Percentiles rank a stretch among this genome's conserved stretches.
Evolutionary conservation across 2,329 filamentous ascomycete genomes (phyloP).

Genomic region (Leptographium radiaticola): DNA sequence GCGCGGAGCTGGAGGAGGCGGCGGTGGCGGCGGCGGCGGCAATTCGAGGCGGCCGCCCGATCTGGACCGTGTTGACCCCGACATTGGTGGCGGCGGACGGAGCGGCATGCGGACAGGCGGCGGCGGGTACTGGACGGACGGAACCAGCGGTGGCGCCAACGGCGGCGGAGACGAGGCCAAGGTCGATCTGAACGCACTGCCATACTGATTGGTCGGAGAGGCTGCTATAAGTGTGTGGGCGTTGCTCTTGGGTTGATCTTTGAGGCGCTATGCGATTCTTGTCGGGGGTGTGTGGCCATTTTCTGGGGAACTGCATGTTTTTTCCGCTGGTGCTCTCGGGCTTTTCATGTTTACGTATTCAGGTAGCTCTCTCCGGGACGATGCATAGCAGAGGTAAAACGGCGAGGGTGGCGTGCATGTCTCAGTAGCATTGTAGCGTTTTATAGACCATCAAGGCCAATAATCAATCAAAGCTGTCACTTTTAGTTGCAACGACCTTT

Average conservation of each 20-base stretch:
- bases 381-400: background rate
- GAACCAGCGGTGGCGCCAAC: background rate
- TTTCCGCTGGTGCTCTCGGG: background rate
- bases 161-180: constrained; percentile 7
- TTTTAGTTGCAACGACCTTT: background rate
- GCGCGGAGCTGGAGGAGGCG: constrained; percentile 7
- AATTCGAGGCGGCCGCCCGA: constrained; percentile 8
- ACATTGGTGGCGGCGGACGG: constrained; percentile 10
- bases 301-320: background rate
- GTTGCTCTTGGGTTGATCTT: background rate
- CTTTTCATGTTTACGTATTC: background rate
- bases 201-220: constrained; percentile 3
- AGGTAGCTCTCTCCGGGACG: background rate
- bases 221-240: background rate
- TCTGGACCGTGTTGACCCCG: constrained; percentile 12
- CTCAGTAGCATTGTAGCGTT: background rate
- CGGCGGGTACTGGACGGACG: constrained; percentile 1
- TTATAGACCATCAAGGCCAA: background rate
- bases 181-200: constrained; percentile 12
- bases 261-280: background rate
- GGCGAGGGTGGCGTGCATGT: background rate
- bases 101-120: constrained; percentile 5
- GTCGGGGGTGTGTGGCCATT: background rate
- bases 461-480: background rate
- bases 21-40: constrained; percentile 3